Evolutionary conservation across 2,329 filamentous ascomycete genomes (phyloP), one percentile per base, ranked within the genome.

Genomic region (Curvularia hawaiiensis): DNA sequence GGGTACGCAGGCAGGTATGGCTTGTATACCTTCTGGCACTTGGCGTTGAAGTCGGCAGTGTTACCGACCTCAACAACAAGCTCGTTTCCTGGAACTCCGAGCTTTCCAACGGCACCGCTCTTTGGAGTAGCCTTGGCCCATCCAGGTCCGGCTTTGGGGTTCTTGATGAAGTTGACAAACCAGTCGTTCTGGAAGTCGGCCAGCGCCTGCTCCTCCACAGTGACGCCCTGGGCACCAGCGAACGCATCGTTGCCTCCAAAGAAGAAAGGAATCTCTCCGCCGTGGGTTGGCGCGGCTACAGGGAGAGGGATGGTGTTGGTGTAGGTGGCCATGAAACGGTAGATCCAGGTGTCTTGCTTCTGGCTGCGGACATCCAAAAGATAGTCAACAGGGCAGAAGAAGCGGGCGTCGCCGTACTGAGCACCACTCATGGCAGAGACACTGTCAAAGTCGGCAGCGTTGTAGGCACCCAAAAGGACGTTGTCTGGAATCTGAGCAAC

Each of bases 221-320:
- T 80, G 12, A 80, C 77, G 7, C 61, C 65, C 0, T 76, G 62
- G 14, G 64, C 48, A 0, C 63, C 58, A 12, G 66, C 63, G 52
- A 80, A 80, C 58, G 75, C 79, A 58, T 79, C 78, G 31, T 80
- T 80, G 7, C 79, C 79, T 16, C 79, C 79, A 38, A 79, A 72
- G 68, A 80, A 80, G 67, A 79, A 80, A n/a, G 79, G 76, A 0
- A 80, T 77, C 57, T 80, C 76, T 10, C 73, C 75, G 22, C 76
- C 76, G 45, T 78, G 76, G 2, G 76, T 77, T 6, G 76, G 74
- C n/a, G 70, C 72, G 1, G 67, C 66, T 26, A 71, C 70, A 10
- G 73, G 70, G 9, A 77, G 50, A 33, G 55, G 58, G 30, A 47
- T 3, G 1, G 52, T 18, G 30, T 59, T 79, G 55, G 78, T 68